Conservation (phyloP, 2,329 filamentous ascomycete genomes). For the Pseudogymnoascus sp. region DNA sequence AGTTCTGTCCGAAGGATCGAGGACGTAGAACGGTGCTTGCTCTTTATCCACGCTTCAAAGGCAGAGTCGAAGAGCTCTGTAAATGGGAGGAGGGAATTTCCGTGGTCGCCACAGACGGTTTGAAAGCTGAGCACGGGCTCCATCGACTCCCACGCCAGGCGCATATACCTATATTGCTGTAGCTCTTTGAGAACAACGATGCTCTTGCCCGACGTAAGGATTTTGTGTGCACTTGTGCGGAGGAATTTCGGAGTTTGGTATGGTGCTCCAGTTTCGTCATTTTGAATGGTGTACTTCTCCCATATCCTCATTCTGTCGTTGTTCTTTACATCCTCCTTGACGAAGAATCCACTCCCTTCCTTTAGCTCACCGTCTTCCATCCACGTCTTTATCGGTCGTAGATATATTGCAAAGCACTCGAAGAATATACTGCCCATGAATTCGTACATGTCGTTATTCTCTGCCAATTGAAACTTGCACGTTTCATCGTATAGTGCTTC, state of each 20-base stretch:
- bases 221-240: slow-evolving; percentile 58
- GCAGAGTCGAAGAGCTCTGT: slow-evolving; percentile 65
- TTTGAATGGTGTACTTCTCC: slow-evolving; percentile 53
- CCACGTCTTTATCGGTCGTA: slow-evolving; percentile 74
- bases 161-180: slow-evolving; percentile 42
- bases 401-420: slow-evolving; percentile 73
- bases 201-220: slow-evolving; percentile 85
- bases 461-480: slow-evolving; percentile 62
- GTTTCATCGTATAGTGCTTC: slow-evolving; percentile 70
- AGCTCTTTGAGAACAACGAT: slow-evolving; percentile 75
- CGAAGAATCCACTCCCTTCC: slow-evolving; percentile 65
- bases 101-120: slow-evolving; percentile 43
- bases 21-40: slow-evolving; percentile 65
- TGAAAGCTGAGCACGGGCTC: slow-evolving; percentile 51
- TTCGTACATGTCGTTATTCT: slow-evolving; percentile 54
- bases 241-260: slow-evolving; percentile 71
- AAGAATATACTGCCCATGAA: slow-evolving; percentile 67
- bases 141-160: slow-evolving; percentile 26
- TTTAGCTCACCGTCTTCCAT: slow-evolving; percentile 72
- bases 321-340: slow-evolving; percentile 51
- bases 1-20: slow-evolving; percentile 59
- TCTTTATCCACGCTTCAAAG: slow-evolving; percentile 71
- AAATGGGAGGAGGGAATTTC: slow-evolving; percentile 56
- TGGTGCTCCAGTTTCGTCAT: slow-evolving; percentile 46
- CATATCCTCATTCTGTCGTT: slow-evolving; percentile 44